phyloP scores from a whole-genome alignment of 352 stramenopile species.

The Globisporangium nagaii region DNA sequence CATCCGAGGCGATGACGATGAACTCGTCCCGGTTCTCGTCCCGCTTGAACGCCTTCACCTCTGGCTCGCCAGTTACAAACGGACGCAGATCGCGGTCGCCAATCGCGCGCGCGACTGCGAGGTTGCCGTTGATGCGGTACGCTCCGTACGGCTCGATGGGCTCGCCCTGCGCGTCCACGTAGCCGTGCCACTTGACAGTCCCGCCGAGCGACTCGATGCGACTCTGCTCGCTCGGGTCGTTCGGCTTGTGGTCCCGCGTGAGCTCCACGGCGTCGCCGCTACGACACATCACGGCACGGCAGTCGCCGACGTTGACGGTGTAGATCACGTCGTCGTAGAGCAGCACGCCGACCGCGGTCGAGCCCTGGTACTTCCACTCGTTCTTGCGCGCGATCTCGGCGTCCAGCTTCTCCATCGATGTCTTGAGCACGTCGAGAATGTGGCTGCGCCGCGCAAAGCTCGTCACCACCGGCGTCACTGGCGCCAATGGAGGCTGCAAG shows the following conservation, averaged over 20 bases:
- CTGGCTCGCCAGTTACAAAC: constrained; percentile 77
- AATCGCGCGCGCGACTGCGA: constrained; percentile 88
- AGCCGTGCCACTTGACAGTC: constrained; percentile 87
- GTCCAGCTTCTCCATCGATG: constrained; percentile 48
- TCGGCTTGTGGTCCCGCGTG: constrained; percentile 89
- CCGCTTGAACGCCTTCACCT: constrained; percentile 74
- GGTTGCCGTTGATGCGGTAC: constrained; percentile 90
- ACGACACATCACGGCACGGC: constrained; percentile 90
- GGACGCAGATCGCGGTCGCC: constrained; percentile 86
- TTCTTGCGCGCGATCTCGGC: constrained; percentile 49
- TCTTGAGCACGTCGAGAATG: constrained; percentile 32
- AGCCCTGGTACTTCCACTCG: constrained; percentile 81
- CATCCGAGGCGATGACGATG: constrained; percentile 91
- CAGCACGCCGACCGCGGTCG: constrained; percentile 67
- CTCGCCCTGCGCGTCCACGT: constrained; percentile 73
- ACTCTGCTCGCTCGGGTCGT: constrained; percentile 66
- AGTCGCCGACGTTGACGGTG: constrained; percentile 93
- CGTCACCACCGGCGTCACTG: background rate
- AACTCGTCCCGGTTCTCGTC: constrained; percentile 87
- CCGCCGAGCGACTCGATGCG: constrained; percentile 80
- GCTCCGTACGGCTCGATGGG: constrained; percentile 89
- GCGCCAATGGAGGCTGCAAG: background rate
- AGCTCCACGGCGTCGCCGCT: constrained; percentile 61
- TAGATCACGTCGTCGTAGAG: constrained; percentile 76
- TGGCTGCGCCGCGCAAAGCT: constrained; percentile 18